Percentiles rank a stretch among this genome's conserved stretches.
These are phyloP conservation scores for Torulaspora globosa DNA, from an alignment of 1,139 yeast genomes.

Conservation along the genomic window DNA sequence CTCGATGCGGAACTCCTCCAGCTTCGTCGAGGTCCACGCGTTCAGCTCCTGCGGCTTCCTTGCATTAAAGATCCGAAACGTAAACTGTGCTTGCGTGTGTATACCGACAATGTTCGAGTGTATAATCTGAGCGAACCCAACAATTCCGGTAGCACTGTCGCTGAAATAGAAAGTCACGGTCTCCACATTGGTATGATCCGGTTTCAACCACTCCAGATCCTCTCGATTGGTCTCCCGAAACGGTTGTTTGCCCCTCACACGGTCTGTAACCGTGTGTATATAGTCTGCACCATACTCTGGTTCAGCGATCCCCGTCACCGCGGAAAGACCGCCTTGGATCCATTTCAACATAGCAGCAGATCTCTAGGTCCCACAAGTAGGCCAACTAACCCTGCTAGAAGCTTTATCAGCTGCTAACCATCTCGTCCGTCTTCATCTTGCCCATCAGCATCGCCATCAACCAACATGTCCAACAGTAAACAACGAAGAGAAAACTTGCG, in stretches of 20 bases:
- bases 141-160: constrained; percentile 55
- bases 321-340: constrained; percentile 85
- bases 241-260: constrained; percentile 54
- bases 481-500: background rate
- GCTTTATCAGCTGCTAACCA: background rate
- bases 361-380: background rate
- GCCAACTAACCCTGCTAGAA: background rate
- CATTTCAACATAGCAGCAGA: constrained; percentile 58
- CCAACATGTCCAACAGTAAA: background rate
- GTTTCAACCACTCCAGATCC: constrained; percentile 74
- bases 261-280: constrained; percentile 72
- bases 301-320: constrained; percentile 94
- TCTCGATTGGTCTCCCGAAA: constrained; percentile 51
- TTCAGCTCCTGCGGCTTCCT: constrained; percentile 31
- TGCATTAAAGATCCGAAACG: constrained; percentile 67
- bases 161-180: constrained; percentile 89
- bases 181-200: constrained; percentile 84
- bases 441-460: background rate
- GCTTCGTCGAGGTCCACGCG: constrained; percentile 85
- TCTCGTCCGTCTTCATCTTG: background rate
- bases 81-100: constrained; percentile 90
- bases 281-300: constrained; percentile 95
- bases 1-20: constrained; percentile 71
- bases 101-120: constrained; percentile 89
- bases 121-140: constrained; percentile 90